Evolutionary conservation across 225 moss, liverwort and hornwort species (phyloP).

Genomic region (Rhytidiadelphus loreus): DNA sequence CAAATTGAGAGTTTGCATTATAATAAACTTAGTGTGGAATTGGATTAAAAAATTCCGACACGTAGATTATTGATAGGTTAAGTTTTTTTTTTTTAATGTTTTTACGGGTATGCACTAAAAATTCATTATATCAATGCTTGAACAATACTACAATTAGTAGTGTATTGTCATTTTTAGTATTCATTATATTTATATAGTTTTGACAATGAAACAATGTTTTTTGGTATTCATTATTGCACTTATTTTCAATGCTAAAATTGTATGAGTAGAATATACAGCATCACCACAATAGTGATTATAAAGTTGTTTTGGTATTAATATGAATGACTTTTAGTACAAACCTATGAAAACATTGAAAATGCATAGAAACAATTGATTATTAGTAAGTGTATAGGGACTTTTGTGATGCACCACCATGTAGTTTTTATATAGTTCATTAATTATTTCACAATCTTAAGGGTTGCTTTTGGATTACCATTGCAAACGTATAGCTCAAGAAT

Average conservation of each 20-base stretch:
- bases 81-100: neutral
- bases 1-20: neutral
- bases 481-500: neutral
- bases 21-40: rapidly evolving
- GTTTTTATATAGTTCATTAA: neutral
- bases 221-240: neutral
- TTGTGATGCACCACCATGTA: neutral
- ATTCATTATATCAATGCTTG: neutral
- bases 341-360: rapidly evolving
- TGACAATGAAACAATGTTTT: neutral
- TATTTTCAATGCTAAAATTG: neutral
- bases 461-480: neutral
- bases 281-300: neutral
- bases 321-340: neutral
- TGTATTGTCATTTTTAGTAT: neutral
- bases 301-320: neutral
- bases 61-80: neutral
- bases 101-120: neutral
- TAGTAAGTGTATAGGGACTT: neutral
- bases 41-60: neutral
- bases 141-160: neutral
- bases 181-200: neutral
- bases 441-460: neutral
- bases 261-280: neutral
- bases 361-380: neutral